Base-by-base conservation (phyloP, 768 basidiomycete genomes). In the Ephemerocybe angulata region DNA sequence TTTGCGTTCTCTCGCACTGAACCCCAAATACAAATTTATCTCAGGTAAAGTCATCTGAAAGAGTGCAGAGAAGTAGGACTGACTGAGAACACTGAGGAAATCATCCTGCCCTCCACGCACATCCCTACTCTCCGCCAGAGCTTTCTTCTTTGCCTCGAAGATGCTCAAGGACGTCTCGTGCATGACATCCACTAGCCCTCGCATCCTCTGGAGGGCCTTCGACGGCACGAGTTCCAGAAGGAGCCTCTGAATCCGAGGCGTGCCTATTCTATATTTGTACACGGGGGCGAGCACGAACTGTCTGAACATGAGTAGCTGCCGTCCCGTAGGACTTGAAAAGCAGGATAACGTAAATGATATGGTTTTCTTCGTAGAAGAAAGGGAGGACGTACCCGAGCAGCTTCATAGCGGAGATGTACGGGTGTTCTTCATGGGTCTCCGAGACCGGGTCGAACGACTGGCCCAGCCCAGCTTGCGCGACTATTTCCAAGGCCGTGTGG, bases 41-140 rank as follows among this genome's bases (percentile, higher is more conserved):
- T 40, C 12, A 29, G 15, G 5, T 30, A 25, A 21, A 1, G 15
- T 17, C 15, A 11, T n/a, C 4, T 2, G n/a, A n/a, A 24, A 10
- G 24, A 4, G 46, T 6, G 19, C 6, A 2, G 11, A 28, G 30
- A 29, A 4, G 29, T 28, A 6, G 17, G 46, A 52, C 75, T 37
- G 55, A 79, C 79, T 61, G 27, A 79, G 60, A 29, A 76, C 63
- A 58, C 74, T 79, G 50, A 78, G 70, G 15, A 80, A 67, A 58
- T 79, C 77, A 50, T 72, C 74, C 11, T 49, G 75, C 55, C 66
- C 65, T 10, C 67, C 71, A 37, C 74, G 65, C 51, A 74, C 69
- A 8, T 55, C 61, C 3, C 60, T 54, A 2, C 72, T 56, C 0
- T 64, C 71, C 10, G 57, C 60, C 7, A 77, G 46, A 3, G 72